Percentiles rank a stretch among this genome's conserved stretches.
Conservation (phyloP, 345 rosid species). For the Hirschfeldia incana region DNA sequence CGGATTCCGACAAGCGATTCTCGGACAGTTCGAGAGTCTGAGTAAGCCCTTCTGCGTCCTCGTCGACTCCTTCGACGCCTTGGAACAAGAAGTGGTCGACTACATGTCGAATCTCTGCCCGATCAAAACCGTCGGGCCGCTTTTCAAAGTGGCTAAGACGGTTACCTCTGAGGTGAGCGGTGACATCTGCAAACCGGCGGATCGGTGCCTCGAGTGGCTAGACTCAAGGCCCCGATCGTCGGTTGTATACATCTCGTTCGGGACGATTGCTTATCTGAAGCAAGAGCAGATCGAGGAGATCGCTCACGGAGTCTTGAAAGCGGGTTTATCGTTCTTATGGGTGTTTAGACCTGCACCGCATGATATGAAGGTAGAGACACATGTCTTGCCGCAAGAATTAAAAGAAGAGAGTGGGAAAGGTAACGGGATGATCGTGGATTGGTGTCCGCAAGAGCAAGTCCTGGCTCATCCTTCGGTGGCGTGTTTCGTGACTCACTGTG, state of each 20-base stretch:
- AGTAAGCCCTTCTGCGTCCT: background rate
- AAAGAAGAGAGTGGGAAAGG: background rate
- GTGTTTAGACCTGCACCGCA: conserved; percentile 9
- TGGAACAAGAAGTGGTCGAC: background rate
- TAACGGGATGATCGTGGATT: conserved; percentile 24
- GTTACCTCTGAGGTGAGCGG: conserved; percentile 38
- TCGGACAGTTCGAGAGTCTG: background rate
- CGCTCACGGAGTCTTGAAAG: conserved; percentile 25
- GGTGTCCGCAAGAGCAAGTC: conserved; percentile 35
- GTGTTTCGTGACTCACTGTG: conserved; percentile 28
- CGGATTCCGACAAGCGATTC: background rate
- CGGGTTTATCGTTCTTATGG: conserved; percentile 29
- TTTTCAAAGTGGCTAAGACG: conserved; percentile 46
- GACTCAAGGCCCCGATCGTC: conserved; percentile 38
- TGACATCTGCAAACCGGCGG: conserved; percentile 49
- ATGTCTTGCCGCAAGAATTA: conserved; percentile 5
- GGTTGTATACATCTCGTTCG: conserved; percentile 54
- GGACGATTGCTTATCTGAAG: conserved; percentile 32
- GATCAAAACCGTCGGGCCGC: background rate
- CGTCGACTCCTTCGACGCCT: background rate
- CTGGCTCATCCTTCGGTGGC: conserved; percentile 26
- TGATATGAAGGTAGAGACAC: background rate
- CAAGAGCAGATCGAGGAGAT: conserved; percentile 44
- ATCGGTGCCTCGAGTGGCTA: conserved; percentile 61
- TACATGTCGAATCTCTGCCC: background rate